A percentile compares a stretch with the other conserved stretches of the same genome.
Evolutionary conservation across 2,329 filamentous ascomycete genomes (phyloP).

Genomic region (Massarina eburnea): DNA sequence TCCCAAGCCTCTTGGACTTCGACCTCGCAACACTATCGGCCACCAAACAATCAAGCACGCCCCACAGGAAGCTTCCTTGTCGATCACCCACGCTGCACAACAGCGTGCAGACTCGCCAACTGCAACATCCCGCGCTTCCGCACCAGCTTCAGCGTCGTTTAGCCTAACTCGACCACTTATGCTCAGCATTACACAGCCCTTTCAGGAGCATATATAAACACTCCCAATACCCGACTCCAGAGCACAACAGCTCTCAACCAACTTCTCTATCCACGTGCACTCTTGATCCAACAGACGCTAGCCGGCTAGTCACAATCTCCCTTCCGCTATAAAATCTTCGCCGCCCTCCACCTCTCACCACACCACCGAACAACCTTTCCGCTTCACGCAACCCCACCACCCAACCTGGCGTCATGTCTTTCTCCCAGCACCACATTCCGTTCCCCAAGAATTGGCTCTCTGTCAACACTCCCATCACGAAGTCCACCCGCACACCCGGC

Average conservation of each 20-base stretch:
- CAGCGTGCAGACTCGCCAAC: slow-evolving; percentile 18
- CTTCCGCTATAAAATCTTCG: not conserved
- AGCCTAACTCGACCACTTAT: slow-evolving; percentile 11
- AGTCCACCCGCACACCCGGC: slow-evolving; percentile 7
- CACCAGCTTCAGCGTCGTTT: slow-evolving; percentile 15
- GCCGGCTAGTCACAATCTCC: not conserved
- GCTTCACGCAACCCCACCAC: slow-evolving; percentile 10
- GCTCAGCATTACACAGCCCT: slow-evolving; percentile 9
- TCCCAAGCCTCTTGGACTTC: slow-evolving; percentile 24
- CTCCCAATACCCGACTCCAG: not conserved
- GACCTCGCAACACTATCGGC: slow-evolving; percentile 19
- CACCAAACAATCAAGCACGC: slow-evolving; percentile 28
- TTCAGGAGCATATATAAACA: slow-evolving; percentile 20
- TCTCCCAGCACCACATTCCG: slow-evolving; percentile 39
- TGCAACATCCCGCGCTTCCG: slow-evolving; percentile 37
- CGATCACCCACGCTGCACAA: slow-evolving; percentile 15
- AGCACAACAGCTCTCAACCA: not conserved
- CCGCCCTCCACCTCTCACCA: slow-evolving; percentile 2
- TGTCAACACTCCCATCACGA: slow-evolving; percentile 38
- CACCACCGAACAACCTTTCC: slow-evolving; percentile 8
- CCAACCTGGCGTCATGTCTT: slow-evolving; percentile 38
- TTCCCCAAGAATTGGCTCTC: slow-evolving; percentile 40
- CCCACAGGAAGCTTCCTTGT: slow-evolving; percentile 17
- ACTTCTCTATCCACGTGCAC: not conserved
- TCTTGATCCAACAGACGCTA: not conserved